Conservation (phyloP, 176 grass and related monocot genomes). For the bread wheat (Triticum aestivum) region IWGSC_CS_RefSeq_v2.1 NC_057810.1:725967179-725967678, state of each 20-base stretch:
- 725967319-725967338: conserved; percentile 66
- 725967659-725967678: too few relatives aligned
- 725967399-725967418: neutral
- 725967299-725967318: conserved; percentile 89
- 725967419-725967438: neutral
- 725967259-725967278: conserved; percentile 92
- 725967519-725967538: neutral
- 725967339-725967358: conserved; percentile 70
- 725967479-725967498: neutral
- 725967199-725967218: neutral
- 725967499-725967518: neutral
- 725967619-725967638: too few relatives aligned
- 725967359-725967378: conserved; percentile 95
- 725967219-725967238: neutral
- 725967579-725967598: neutral
- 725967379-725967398: neutral
- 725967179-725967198: conserved; percentile 2
- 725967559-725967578: neutral
- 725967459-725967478: neutral
- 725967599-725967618: too few relatives aligned
- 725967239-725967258: neutral
- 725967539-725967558: neutral
- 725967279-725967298: conserved; percentile 92
- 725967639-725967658: neutral
- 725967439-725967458: neutral